These are phyloP conservation scores for Sclerotinia sclerotiorum DNA, from an alignment of 2,329 filamentous ascomycete species.

Conservation along the genomic window DNA sequence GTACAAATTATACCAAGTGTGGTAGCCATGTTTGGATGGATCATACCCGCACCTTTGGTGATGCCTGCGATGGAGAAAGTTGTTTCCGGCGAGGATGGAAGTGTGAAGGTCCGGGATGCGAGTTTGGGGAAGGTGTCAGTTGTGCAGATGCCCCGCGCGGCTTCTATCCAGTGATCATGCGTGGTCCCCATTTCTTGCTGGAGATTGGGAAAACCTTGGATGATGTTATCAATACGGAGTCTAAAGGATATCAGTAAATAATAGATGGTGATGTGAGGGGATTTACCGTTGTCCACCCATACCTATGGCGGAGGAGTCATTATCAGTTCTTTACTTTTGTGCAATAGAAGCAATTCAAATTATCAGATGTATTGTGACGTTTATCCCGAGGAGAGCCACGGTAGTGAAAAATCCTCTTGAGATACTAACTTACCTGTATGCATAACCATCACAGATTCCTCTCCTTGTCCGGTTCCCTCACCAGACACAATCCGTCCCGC, in stretches of 20 bases:
- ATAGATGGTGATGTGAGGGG: background rate
- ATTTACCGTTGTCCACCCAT: background rate
- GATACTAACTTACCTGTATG: slow-evolving; percentile 2
- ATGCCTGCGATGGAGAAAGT: slow-evolving; percentile 88
- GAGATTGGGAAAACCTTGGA: background rate
- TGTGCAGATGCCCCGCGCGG: slow-evolving; percentile 91
- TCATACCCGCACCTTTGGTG: slow-evolving; percentile 99
- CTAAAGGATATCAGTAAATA: background rate
- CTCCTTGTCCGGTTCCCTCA: background rate
- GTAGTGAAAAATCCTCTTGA: background rate
- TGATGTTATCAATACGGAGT: slow-evolving; percentile 10
- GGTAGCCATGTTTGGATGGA: slow-evolving; percentile 98
- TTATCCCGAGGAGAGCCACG: background rate
- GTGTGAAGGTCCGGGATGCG: slow-evolving; percentile 76
- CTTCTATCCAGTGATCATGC: slow-evolving; percentile 83
- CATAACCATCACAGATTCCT: background rate
- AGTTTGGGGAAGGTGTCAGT: slow-evolving; percentile 99
- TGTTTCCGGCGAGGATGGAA: slow-evolving; percentile 73
- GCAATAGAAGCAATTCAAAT: background rate
- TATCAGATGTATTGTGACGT: background rate
- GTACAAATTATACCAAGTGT: slow-evolving; percentile 89
- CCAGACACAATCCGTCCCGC: background rate
- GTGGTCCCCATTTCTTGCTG: slow-evolving; percentile 45
- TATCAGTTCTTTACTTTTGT: background rate
- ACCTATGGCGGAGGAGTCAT: background rate